Conservation (phyloP, 108 stramenopile species). For the Skeletonema marinoi region DNA sequence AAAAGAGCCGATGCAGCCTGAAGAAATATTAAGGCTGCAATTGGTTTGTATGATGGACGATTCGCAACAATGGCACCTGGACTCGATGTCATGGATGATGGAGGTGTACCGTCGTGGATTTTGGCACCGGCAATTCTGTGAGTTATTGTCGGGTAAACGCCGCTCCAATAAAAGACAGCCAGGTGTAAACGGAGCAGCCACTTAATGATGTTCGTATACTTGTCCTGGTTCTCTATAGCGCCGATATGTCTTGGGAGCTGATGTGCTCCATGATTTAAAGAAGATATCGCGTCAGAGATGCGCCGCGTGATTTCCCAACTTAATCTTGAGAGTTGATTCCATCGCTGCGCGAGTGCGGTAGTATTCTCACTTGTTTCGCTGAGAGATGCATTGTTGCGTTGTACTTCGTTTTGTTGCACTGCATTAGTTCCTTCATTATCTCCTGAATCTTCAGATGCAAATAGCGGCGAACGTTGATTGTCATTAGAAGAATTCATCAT, state of each 20-base stretch:
- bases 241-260: conserved; percentile 15
- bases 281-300: conserved; percentile 26
- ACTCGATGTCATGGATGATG: not conserved
- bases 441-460: conserved; percentile 6
- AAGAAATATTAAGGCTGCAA: conserved; percentile 34
- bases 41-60: conserved; percentile 47
- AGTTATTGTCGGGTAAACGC: conserved; percentile 36
- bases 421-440: not conserved
- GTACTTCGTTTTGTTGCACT: not conserved
- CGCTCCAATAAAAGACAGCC: conserved; percentile 47
- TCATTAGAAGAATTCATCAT: conserved; percentile 25
- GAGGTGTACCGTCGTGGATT: conserved; percentile 20
- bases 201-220: conserved; percentile 31
- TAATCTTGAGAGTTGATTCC: not conserved
- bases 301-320: conserved; percentile 9
- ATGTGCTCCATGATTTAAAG: conserved; percentile 39
- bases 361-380: not conserved
- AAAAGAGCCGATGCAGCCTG: conserved; percentile 31
- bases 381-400: not conserved
- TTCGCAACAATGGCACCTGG: conserved; percentile 36
- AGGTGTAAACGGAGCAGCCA: conserved; percentile 43
- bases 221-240: conserved; percentile 14
- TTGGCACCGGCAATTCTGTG: conserved; percentile 41
- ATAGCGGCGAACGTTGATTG: not conserved
- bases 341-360: not conserved